Conservation (phyloP, 1,139 yeast genomes). For the Zygoascus hellenicus region DNA sequence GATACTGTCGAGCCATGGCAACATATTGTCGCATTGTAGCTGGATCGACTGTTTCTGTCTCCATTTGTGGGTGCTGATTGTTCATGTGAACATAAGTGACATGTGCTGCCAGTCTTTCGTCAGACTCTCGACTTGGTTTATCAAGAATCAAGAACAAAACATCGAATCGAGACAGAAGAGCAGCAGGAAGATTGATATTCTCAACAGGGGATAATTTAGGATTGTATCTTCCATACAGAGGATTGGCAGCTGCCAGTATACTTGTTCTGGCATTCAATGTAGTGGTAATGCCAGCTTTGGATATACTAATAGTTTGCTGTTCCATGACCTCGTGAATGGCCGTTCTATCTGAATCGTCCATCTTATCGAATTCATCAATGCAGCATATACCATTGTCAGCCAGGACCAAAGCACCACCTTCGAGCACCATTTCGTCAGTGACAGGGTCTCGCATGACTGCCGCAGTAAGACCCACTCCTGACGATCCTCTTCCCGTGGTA, state of each 20-base stretch:
- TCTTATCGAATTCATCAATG: slow-evolving; percentile 97
- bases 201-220: slow-evolving; percentile 87
- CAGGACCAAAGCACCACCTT: slow-evolving; percentile 96
- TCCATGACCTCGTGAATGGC: slow-evolving; percentile 99
- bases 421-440: slow-evolving; percentile 96
- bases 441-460: slow-evolving; percentile 99
- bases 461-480: slow-evolving; percentile 98
- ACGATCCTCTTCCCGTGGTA: slow-evolving; percentile 98
- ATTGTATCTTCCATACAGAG: slow-evolving; percentile 91
- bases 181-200: slow-evolving; percentile 95
- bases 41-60: slow-evolving; percentile 71
- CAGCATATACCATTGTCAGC: slow-evolving; percentile 99
- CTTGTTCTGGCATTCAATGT: slow-evolving; percentile 95
- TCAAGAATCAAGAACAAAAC: slow-evolving; percentile 81
- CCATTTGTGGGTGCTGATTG: slow-evolving; percentile 75
- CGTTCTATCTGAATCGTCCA: slow-evolving; percentile 96
- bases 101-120: slow-evolving; percentile 83
- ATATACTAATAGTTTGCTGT: slow-evolving; percentile 95
- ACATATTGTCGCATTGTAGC: slow-evolving; percentile 80
- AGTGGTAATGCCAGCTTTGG: slow-evolving; percentile 97
- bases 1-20: slow-evolving; percentile 73
- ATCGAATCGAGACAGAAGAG: slow-evolving; percentile 91
- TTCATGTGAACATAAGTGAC: slow-evolving; percentile 96
- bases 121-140: slow-evolving; percentile 72
- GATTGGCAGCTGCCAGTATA: slow-evolving; percentile 96